Conservation (phyloP, 2,329 filamentous ascomycete species). For the Colletotrichum scovillei region DNA sequence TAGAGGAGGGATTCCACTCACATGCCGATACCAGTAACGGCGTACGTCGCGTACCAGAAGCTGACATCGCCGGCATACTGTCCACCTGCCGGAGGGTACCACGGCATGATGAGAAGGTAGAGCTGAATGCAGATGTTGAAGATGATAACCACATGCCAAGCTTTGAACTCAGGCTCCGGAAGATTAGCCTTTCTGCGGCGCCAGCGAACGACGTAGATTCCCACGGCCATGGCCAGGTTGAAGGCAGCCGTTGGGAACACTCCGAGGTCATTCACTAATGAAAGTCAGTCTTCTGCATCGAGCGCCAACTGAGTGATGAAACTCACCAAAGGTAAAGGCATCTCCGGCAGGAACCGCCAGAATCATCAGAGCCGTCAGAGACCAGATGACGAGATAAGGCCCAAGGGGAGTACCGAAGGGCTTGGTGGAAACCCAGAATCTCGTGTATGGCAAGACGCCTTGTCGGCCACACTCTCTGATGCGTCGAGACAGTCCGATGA, state of each 20-base stretch:
- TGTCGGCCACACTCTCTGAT: slow-evolving; percentile 71
- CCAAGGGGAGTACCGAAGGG: slow-evolving; percentile 73
- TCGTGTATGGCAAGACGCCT: slow-evolving; percentile 68
- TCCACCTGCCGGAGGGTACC: slow-evolving; percentile 74
- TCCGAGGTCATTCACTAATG: slow-evolving; percentile 48
- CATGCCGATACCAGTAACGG: slow-evolving; percentile 72
- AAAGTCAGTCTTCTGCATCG: background rate
- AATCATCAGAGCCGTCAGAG: slow-evolving; percentile 68
- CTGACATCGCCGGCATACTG: slow-evolving; percentile 72
- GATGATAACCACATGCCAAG: slow-evolving; percentile 67
- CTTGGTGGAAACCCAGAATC: slow-evolving; percentile 70
- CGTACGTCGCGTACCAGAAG: slow-evolving; percentile 81
- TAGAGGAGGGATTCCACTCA: slow-evolving; percentile 56
- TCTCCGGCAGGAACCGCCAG: slow-evolving; percentile 70
- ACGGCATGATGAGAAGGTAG: slow-evolving; percentile 76
- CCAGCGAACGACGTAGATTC: slow-evolving; percentile 68
- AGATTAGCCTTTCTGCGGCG: slow-evolving; percentile 63
- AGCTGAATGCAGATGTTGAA: slow-evolving; percentile 71
- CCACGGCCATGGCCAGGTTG: slow-evolving; percentile 64
- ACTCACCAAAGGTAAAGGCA: slow-evolving; percentile 69
- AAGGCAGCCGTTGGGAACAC: slow-evolving; percentile 71
- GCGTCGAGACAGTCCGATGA: slow-evolving; percentile 65
- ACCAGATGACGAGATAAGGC: slow-evolving; percentile 68
- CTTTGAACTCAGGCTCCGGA: slow-evolving; percentile 62
- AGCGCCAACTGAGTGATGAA: background rate